Conservation (phyloP, 371 early-diverging fungal species). For the Batrachochytrium dendrobatidis region DNA sequence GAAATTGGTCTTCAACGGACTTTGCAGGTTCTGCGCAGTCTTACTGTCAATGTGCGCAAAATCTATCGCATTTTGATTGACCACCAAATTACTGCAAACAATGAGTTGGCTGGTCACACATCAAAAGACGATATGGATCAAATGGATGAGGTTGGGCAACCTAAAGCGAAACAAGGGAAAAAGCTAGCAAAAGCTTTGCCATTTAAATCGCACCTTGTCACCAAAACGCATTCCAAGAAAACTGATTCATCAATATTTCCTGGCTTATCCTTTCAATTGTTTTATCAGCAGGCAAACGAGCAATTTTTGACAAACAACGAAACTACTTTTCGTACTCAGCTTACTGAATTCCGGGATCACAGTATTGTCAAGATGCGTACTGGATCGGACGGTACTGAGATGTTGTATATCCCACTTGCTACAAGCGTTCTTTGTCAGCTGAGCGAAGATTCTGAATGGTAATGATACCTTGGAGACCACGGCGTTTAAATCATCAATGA, state of each 20-base stretch:
- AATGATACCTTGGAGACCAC: too few species aligned
- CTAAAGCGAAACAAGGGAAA: too few species aligned
- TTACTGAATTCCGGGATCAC: conserved; percentile 90
- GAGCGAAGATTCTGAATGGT: too few species aligned
- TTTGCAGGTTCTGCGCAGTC: conserved; percentile 72
- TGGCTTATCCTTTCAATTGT: conserved; percentile 50
- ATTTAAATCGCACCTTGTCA: too few species aligned
- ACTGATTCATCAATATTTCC: neutral
- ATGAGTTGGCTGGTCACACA: neutral
- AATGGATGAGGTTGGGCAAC: neutral
- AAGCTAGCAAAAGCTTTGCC: too few species aligned
- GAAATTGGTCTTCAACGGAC: conserved; percentile 49
- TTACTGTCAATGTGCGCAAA: conserved; percentile 74
- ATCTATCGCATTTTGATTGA: conserved; percentile 58
- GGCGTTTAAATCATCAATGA: too few species aligned
- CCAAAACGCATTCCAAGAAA: too few species aligned
- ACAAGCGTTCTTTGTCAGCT: conserved; percentile 37
- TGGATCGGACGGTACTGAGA: conserved; percentile 56
- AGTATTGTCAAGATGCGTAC: conserved; percentile 65
- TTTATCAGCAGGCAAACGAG: conserved; percentile 68
- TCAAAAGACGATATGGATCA: neutral
- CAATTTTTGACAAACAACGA: conserved; percentile 75
- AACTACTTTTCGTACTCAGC: conserved; percentile 69
- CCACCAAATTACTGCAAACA: conserved; percentile 33
- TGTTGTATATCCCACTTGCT: conserved; percentile 74